A percentile compares a stretch with the other conserved stretches of the same genome.
These are phyloP conservation scores for Escovopsis sp. DNA, from an alignment of 2,329 filamentous ascomycete genomes.

Conservation along the genomic window DNA sequence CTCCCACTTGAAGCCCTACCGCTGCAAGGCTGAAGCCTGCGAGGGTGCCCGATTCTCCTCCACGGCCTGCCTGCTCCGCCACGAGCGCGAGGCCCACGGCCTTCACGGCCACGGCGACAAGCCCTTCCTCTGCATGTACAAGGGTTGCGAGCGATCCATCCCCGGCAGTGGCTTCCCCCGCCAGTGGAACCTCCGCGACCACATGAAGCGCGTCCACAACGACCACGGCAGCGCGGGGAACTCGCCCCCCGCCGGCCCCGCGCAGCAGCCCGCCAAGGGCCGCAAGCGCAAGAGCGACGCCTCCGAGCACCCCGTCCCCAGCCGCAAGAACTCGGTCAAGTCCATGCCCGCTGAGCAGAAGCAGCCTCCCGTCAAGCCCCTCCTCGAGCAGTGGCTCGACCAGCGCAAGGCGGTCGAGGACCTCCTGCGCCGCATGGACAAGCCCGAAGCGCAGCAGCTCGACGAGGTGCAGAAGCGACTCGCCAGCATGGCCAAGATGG, in stretches of 20 bases:
- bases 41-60: conserved; percentile 84
- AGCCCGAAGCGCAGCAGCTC: conserved; percentile 39
- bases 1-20: conserved; percentile 91
- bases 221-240: conserved; percentile 32
- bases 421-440: conserved; percentile 35
- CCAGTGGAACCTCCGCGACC: conserved; percentile 90
- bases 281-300: conserved; percentile 45
- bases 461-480: conserved; percentile 35
- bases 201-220: conserved; percentile 91
- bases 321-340: conserved; percentile 36
- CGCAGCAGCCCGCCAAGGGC: conserved; percentile 27
- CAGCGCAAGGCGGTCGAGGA: conserved; percentile 49
- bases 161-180: conserved; percentile 82
- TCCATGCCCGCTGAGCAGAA: conserved; percentile 20
- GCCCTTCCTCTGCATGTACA: conserved; percentile 77
- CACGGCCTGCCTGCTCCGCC: conserved; percentile 83
- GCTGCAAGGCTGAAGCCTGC: conserved; percentile 76
- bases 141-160: conserved; percentile 71
- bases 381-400: conserved; percentile 42
- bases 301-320: conserved; percentile 23
- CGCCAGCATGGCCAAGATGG: conserved; percentile 36
- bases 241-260: conserved; percentile 24
- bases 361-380: conserved; percentile 22
- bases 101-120: conserved; percentile 92
- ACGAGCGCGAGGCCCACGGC: conserved; percentile 90